Evolutionary conservation across 768 basidiomycete species (phyloP).

Genomic region (Amanita rimosa): DNA sequence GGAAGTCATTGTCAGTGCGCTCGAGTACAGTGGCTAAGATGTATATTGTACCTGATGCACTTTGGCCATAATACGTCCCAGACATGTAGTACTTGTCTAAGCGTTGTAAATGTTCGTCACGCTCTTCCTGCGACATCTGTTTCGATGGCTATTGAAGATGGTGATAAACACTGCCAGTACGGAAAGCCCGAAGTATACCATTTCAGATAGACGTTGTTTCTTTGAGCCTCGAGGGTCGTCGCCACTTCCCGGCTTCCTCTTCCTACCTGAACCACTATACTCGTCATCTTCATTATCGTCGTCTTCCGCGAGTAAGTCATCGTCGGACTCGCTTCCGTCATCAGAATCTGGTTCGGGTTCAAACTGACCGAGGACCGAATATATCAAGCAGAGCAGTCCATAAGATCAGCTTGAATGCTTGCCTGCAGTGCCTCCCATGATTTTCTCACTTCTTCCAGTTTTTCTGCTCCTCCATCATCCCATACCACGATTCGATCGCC

Average conservation of each 20-base stretch:
- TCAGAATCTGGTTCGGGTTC: slow-evolving; percentile 54
- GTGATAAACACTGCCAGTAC: background rate
- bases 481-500: slow-evolving; percentile 76
- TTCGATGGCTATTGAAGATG: slow-evolving; percentile 27
- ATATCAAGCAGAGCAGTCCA: slow-evolving; percentile 4
- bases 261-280: slow-evolving; percentile 27
- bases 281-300: slow-evolving; percentile 31
- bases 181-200: background rate
- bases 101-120: slow-evolving; percentile 45
- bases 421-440: slow-evolving; percentile 85
- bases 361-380: slow-evolving; percentile 33
- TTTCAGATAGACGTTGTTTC: slow-evolving; percentile 41
- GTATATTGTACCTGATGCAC: slow-evolving; percentile 82
- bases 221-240: slow-evolving; percentile 35
- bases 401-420: slow-evolving; percentile 13
- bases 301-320: slow-evolving; percentile 36
- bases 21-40: slow-evolving; percentile 85
- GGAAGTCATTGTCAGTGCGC: slow-evolving; percentile 83
- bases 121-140: slow-evolving; percentile 62
- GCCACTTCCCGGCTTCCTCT: slow-evolving; percentile 35
- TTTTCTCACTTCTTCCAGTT: slow-evolving; percentile 57
- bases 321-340: slow-evolving; percentile 31
- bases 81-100: slow-evolving; percentile 76
- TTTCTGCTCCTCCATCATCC: slow-evolving; percentile 80
- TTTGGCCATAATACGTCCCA: slow-evolving; percentile 85